A percentile compares a stretch with the other conserved stretches of the same genome.
phyloP scores from a whole-genome alignment of 176 grass and related monocot species.

The Luzula sylvatica region DNA sequence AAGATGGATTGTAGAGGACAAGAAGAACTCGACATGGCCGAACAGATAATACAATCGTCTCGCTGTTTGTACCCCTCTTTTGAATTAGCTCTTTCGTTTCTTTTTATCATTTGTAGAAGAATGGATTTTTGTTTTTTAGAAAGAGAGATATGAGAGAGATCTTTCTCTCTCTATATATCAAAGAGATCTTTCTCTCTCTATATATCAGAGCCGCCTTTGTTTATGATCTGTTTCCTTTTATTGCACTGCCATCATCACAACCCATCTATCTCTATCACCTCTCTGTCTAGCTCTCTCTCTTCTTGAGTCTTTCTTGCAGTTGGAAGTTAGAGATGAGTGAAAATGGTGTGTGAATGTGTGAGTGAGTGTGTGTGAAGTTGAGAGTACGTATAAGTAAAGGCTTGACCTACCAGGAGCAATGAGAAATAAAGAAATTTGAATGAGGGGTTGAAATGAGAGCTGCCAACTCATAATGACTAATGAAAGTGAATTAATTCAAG shows the following conservation, averaged over 20 bases:
- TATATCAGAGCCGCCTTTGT: conserved; percentile 9
- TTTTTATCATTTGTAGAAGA: background rate
- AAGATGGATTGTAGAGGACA: conserved; percentile 12
- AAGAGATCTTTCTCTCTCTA: background rate
- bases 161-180: conserved; percentile 1
- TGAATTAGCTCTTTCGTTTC: background rate
- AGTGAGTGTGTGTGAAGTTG: conserved; percentile 5
- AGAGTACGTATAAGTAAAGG: conserved; percentile 10
- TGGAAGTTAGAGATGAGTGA: conserved; percentile 13
- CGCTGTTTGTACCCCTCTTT: conserved; percentile 4
- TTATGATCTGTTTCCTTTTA: background rate
- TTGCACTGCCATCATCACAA: background rate
- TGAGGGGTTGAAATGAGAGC: background rate
- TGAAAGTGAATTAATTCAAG: background rate
- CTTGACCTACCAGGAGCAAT: conserved; percentile 19
- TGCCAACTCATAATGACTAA: conserved; percentile 15
- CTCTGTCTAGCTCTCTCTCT: background rate
- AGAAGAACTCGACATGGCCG: conserved; percentile 14
- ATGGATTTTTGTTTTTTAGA: conserved; percentile 22
- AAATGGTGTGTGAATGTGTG: background rate
- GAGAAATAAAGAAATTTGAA: conserved; percentile 17
- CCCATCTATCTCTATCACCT: background rate
- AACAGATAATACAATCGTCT: background rate
- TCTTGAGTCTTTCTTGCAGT: conserved; percentile 23
- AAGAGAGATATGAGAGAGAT: conserved; percentile 1